These are phyloP conservation scores for Neonectria coccinea DNA, from an alignment of 2,329 filamentous ascomycete genomes.

Conservation along the genomic window DNA sequence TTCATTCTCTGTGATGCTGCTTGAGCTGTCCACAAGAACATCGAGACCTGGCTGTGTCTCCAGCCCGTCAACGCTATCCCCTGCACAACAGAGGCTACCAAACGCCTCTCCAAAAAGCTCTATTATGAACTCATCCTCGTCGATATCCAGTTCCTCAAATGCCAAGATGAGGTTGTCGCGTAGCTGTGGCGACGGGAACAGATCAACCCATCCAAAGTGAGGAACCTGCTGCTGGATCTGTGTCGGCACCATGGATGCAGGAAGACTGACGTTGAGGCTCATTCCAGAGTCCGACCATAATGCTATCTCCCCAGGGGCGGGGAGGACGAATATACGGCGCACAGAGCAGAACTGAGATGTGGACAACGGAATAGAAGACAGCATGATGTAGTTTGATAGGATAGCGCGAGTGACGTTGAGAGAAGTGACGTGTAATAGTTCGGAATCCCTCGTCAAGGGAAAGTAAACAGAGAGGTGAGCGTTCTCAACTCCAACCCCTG, in stretches of 20 bases:
- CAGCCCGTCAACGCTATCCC: neutral
- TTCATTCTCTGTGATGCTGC: neutral
- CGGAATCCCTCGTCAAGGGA: conserved; percentile 32
- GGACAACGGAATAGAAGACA: conserved; percentile 25
- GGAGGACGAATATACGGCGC: conserved; percentile 18
- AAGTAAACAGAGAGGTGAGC: conserved; percentile 24
- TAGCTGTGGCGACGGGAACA: conserved; percentile 34
- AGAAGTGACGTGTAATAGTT: conserved; percentile 35
- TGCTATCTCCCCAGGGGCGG: conserved; percentile 3
- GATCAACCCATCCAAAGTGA: conserved; percentile 35
- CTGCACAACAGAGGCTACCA: conserved; percentile 13
- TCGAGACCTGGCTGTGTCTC: neutral
- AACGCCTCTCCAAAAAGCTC: conserved; percentile 32
- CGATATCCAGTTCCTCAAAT: conserved; percentile 19
- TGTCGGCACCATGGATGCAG: conserved; percentile 31
- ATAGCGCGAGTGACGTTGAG: conserved; percentile 39
- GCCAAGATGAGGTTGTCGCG: conserved; percentile 38
- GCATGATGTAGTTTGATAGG: conserved; percentile 39
- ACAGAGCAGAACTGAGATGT: conserved; percentile 22
- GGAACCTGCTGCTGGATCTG: conserved; percentile 30
- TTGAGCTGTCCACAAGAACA: neutral
- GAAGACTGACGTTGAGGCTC: conserved; percentile 11
- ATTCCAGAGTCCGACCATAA: conserved; percentile 2
- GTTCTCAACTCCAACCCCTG: neutral
- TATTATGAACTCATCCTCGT: conserved; percentile 33